Evolutionary conservation across 129 eudicot species (phyloP).

Genomic region (Silybum marianum): DNA sequence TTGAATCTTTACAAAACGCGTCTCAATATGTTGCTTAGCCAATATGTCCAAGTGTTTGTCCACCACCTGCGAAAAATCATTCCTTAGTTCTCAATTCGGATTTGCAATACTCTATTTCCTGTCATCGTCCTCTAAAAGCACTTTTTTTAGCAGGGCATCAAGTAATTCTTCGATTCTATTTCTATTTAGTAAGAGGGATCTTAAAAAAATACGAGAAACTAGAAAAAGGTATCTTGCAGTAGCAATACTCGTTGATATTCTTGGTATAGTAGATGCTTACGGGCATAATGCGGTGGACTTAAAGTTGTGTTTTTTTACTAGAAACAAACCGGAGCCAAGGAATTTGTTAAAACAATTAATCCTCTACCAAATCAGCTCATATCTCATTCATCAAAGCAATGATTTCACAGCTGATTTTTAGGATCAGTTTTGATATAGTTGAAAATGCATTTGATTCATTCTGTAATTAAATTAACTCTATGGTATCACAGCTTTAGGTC

Average conservation of each 20-base stretch:
- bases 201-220: neutral
- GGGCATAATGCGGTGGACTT: neutral
- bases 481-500: no score
- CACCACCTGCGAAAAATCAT: constrained; percentile 67
- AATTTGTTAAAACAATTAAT: no score
- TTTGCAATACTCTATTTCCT: no score
- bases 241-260: neutral
- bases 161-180: neutral
- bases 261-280: neutral
- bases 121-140: neutral
- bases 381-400: neutral
- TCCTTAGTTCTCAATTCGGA: no score
- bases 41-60: constrained; percentile 83
- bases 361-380: neutral
- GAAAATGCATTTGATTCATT: neutral
- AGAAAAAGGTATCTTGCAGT: neutral
- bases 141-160: neutral
- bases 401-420: neutral
- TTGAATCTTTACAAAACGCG: constrained; percentile 84
- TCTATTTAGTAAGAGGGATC: neutral
- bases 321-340: neutral
- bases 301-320: neutral
- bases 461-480: no score
- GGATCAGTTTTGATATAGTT: neutral
- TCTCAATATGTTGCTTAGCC: constrained; percentile 95